A percentile compares a stretch with the other conserved stretches of the same genome.
Evolutionary conservation across 1,139 yeast species (phyloP).

Genomic region (Saccharomyces hybrid): DNA sequence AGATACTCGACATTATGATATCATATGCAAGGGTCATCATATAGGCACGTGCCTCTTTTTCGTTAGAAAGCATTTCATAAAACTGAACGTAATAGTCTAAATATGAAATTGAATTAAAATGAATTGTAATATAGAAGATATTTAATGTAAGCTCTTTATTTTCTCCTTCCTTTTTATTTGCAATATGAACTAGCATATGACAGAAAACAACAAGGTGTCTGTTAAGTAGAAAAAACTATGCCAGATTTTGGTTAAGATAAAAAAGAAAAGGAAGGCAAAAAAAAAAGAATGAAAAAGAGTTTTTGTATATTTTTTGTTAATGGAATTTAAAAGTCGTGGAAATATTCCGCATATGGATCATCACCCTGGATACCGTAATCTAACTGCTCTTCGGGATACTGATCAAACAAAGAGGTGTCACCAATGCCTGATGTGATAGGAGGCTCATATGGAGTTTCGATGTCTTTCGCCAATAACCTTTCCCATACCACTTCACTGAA

Average conservation of each 20-base stretch:
- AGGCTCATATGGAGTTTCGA: constrained; percentile 97
- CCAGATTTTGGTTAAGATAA: neutral
- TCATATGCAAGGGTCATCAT: too few species aligned
- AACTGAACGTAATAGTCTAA: neutral
- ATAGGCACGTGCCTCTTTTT: too few species aligned
- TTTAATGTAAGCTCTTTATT: neutral
- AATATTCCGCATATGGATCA: constrained; percentile 78
- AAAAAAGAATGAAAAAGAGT: neutral
- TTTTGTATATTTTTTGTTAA: neutral
- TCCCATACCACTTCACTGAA: constrained; percentile 96
- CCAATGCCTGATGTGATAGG: constrained; percentile 96
- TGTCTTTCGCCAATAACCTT: constrained; percentile 75
- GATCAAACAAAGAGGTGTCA: constrained; percentile 87
- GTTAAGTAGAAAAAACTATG: neutral
- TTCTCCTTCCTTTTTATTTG: neutral
- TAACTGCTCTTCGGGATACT: constrained; percentile 88
- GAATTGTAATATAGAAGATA: neutral
- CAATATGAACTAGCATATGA: neutral
- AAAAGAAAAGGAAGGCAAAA: neutral
- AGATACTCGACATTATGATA: too few species aligned
- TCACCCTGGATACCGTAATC: constrained; percentile 78
- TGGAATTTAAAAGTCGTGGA: constrained; percentile 55
- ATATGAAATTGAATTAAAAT: neutral
- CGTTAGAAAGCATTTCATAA: too few species aligned
- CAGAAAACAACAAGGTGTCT: neutral